Percentiles rank a stretch among this genome's conserved stretches.
Conservation (phyloP, 2,329 filamentous ascomycete species). For the Fusarium dimerum region DNA sequence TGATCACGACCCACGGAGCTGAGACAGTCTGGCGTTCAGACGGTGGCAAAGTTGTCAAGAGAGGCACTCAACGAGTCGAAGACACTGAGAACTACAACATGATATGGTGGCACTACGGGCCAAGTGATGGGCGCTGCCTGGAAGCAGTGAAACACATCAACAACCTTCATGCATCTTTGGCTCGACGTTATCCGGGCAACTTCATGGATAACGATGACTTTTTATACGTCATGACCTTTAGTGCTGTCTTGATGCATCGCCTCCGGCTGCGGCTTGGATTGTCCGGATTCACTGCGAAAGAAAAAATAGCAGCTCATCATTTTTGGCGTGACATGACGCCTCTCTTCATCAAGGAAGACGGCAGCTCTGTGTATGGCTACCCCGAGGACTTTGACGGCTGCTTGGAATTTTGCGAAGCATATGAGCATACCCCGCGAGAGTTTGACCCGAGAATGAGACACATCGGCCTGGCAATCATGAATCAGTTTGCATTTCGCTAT, state of each 20-base stretch:
- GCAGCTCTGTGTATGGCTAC: background rate
- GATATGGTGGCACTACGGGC: conserved; percentile 9
- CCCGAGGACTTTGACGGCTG: conserved; percentile 2
- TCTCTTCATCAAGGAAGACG: conserved; percentile 4
- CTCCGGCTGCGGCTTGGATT: conserved; percentile 2
- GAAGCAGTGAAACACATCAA: conserved; percentile 4
- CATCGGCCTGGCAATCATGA: conserved; percentile 2
- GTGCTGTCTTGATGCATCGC: conserved; percentile 6
- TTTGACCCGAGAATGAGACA: background rate
- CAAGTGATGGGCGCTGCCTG: conserved; percentile 1
- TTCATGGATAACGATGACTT: conserved; percentile 10
- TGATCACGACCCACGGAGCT: conserved; percentile 4
- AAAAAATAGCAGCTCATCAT: conserved; percentile 7
- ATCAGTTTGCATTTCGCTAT: conserved; percentile 9
- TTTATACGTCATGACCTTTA: conserved; percentile 6
- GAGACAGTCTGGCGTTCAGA: conserved; percentile 6
- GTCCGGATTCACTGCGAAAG: conserved; percentile 3
- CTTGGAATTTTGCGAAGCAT: conserved; percentile 4
- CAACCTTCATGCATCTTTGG: conserved; percentile 2
- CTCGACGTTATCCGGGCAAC: conserved; percentile 1
- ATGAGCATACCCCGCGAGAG: conserved; percentile 2
- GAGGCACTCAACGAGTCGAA: conserved; percentile 5
- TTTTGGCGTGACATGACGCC: conserved; percentile 9
- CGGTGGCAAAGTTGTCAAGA: conserved; percentile 6
- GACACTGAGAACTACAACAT: conserved; percentile 8